These are phyloP conservation scores for Takashimella koratensis DNA, from an alignment of 1,284 basidiomycete species.

Conservation along the genomic window DNA sequence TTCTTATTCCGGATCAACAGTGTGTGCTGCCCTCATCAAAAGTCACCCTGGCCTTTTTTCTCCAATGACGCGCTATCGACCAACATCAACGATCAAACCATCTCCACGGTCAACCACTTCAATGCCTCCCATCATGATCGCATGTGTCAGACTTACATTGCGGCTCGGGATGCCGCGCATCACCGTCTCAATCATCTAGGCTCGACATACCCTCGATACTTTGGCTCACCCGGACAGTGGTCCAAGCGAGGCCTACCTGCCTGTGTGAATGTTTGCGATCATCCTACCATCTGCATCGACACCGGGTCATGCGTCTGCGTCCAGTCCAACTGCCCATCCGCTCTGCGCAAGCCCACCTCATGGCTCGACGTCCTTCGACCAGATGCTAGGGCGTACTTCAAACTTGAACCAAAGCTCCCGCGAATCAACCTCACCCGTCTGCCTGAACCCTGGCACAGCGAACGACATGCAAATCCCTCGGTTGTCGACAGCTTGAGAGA, in stretches of 20 bases:
- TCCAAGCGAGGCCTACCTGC: conserved; percentile 10
- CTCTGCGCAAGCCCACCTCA: conserved; percentile 24
- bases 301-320: conserved; percentile 35
- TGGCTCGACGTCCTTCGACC: conserved; percentile 37
- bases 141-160: conserved; percentile 16
- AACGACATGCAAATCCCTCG: too few species aligned
- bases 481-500: too few species aligned
- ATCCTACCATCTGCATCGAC: conserved; percentile 35
- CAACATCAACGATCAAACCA: conserved; percentile 18
- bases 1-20: conserved; percentile 22
- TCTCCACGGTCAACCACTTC: conserved; percentile 12
- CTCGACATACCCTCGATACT: background rate
- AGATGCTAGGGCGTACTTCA: conserved; percentile 25
- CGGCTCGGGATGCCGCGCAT: conserved; percentile 9
- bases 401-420: conserved; percentile 14
- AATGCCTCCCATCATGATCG: conserved; percentile 17
- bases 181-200: conserved; percentile 13
- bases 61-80: conserved; percentile 30
- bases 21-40: conserved; percentile 24
- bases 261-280: conserved; percentile 37
- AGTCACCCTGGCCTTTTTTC: conserved; percentile 33
- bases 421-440: conserved; percentile 23
- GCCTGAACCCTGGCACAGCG: too few species aligned
- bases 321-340: conserved; percentile 18
- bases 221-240: conserved; percentile 4